These are phyloP conservation scores for Colletotrichum salicis DNA, from an alignment of 2,329 filamentous ascomycete species.

Conservation along the genomic window DNA sequence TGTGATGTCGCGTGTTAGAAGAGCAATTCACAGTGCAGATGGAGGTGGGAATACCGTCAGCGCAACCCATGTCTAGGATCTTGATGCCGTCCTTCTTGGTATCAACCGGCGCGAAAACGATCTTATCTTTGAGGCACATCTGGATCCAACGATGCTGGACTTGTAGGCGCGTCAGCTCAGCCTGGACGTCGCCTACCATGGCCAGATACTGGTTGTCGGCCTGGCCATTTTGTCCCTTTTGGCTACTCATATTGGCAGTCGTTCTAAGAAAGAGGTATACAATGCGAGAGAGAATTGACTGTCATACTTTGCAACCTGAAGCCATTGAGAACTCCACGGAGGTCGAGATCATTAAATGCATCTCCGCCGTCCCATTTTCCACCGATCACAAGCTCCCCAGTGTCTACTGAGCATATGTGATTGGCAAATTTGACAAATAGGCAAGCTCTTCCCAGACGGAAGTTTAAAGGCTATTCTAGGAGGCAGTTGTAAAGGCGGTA, in stretches of 20 bases:
- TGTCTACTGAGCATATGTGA: neutral
- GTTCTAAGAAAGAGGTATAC: neutral
- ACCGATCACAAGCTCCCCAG: neutral
- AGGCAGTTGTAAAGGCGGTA: neutral
- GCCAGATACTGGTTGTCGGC: conserved; percentile 1
- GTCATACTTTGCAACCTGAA: neutral
- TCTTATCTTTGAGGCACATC: conserved; percentile 20
- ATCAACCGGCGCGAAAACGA: conserved; percentile 33
- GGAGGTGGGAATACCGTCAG: conserved; percentile 26
- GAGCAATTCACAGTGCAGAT: neutral
- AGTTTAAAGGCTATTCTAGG: neutral
- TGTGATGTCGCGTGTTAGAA: neutral
- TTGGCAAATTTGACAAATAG: neutral
- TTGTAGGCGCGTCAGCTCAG: conserved; percentile 36
- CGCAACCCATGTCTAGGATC: conserved; percentile 36
- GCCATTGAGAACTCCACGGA: neutral
- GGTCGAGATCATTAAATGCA: neutral
- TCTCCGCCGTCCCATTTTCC: neutral
- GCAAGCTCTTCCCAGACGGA: neutral
- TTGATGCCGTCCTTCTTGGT: conserved; percentile 21
- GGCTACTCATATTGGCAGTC: neutral
- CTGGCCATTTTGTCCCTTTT: neutral
- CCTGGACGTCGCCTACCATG: conserved; percentile 17
- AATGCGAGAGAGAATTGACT: neutral
- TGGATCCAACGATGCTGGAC: conserved; percentile 35